phyloP scores from a whole-genome alignment of 1,284 basidiomycete species.

The Apiotrichum veenhuisii region DNA sequence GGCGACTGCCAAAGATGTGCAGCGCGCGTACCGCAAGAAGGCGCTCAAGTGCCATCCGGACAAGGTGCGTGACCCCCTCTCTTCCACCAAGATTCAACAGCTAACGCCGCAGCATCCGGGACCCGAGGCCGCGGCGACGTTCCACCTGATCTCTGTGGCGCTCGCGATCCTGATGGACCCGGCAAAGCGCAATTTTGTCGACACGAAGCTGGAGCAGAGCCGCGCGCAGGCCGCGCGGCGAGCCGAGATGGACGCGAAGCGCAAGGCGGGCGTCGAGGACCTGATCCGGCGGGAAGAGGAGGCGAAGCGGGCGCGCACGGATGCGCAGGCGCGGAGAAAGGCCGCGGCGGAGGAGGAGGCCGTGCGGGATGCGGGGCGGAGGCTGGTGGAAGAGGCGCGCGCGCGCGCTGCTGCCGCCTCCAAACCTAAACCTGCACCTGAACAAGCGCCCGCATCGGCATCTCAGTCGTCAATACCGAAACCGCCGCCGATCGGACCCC shows the following conservation, averaged over 20 bases:
- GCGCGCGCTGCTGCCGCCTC: slow-evolving; percentile 21
- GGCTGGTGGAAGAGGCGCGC: slow-evolving; percentile 60
- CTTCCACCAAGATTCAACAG: not conserved
- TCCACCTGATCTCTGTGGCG: slow-evolving; percentile 80
- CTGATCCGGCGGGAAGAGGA: slow-evolving; percentile 75
- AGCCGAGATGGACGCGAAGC: slow-evolving; percentile 70
- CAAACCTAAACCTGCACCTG: slow-evolving; percentile 2
- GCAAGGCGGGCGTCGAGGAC: slow-evolving; percentile 72
- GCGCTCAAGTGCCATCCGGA: slow-evolving; percentile 87
- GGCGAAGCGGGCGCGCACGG: slow-evolving; percentile 60
- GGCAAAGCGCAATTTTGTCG: slow-evolving; percentile 72
- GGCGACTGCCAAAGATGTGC: slow-evolving; percentile 76
- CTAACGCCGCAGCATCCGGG: slow-evolving; percentile 17
- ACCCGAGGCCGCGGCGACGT: slow-evolving; percentile 62
- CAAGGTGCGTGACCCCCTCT: slow-evolving; percentile 56
- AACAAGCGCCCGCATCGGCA: slow-evolving; percentile 4
- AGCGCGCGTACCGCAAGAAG: slow-evolving; percentile 73
- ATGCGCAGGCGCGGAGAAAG: slow-evolving; percentile 53
- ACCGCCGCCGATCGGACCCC: slow-evolving; percentile 36
- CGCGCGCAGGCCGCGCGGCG: slow-evolving; percentile 68
- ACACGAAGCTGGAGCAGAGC: slow-evolving; percentile 70
- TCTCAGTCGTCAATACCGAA: not conserved
- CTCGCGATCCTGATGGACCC: slow-evolving; percentile 82
- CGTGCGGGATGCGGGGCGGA: slow-evolving; percentile 72
- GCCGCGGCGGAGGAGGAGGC: slow-evolving; percentile 61